Evolutionary conservation across 2,329 filamentous ascomycete genomes (phyloP), one percentile per base, ranked within the genome.

Genomic region (Boeremia lycopersici): DNA sequence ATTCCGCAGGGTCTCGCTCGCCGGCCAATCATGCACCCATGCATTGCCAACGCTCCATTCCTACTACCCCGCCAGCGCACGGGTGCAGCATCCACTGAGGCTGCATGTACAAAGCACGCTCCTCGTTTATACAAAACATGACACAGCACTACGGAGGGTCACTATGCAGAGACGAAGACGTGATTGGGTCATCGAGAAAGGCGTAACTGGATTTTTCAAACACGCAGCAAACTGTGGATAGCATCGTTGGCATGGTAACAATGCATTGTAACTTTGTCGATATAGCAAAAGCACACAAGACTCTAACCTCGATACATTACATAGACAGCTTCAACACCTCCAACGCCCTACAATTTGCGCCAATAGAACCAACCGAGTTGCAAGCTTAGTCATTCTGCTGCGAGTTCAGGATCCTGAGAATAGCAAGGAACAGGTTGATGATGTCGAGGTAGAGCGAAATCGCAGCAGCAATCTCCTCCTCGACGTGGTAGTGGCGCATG

Each of bases 361-460:
- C 9, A 19, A 23, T 17, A 15, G 8, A 29, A 25, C 13, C 31
- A 8, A 9, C 28, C 2, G 9, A 19, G 17, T 17, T 5, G 6
- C 3, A 4, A 25, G 4, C 45, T 55, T 87, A 98, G 83, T 97
- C 96, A 78, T 96, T 93, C 73, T 87, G 89, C 82, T 96, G 91
- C 80, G 89, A 96, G 82, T 99, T 99, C 71, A 99, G 82, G 67
- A 99, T 98, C 71, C 95, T 85, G 71, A 99, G 82, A 71, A 99
- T 99, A 48, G 91, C 89, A 64, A 99, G 82, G 86, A 99, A 99
- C 64, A 99, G 78, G 83, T 99, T 99, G 81, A 98, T 91, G 62
- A 98, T 87, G 75, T 98, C 93, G 44, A 99, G 84, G 75, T 99
- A 99, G 43, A 99, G 83, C 72, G 90, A 95, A 76, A 99, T 96